Percentiles rank a stretch among this genome's conserved stretches.
Conservation (phyloP, 768 basidiomycete species). For the Boletus vermiculosoides region DNA sequence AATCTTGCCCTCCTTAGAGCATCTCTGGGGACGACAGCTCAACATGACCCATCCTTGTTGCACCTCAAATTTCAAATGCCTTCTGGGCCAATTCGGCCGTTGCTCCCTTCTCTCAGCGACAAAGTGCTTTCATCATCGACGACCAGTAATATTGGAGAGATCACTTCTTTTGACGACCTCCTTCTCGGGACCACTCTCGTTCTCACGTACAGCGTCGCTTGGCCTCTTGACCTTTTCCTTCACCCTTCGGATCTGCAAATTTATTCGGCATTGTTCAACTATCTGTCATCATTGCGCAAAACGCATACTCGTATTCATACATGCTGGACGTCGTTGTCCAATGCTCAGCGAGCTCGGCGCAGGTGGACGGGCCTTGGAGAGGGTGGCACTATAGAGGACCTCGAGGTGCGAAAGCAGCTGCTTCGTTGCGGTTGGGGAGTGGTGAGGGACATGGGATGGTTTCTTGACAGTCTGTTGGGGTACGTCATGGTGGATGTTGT, state of each 20-base stretch:
- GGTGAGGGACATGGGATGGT: slow-evolving; percentile 89
- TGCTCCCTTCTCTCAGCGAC: slow-evolving; percentile 68
- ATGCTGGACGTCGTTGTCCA: slow-evolving; percentile 85
- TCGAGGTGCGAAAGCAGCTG: slow-evolving; percentile 59
- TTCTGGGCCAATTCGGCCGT: slow-evolving; percentile 75
- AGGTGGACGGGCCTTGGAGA: slow-evolving; percentile 87
- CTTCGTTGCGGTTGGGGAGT: slow-evolving; percentile 84
- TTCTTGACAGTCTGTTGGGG: slow-evolving; percentile 75
- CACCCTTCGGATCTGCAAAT: slow-evolving; percentile 68
- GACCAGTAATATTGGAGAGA: slow-evolving; percentile 36
- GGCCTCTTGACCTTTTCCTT: slow-evolving; percentile 91
- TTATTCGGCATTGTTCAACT: slow-evolving; percentile 78
- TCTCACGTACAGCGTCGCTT: slow-evolving; percentile 69
- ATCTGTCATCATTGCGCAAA: slow-evolving; percentile 79
- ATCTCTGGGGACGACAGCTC: slow-evolving; percentile 84
- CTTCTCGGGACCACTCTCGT: slow-evolving; percentile 77
- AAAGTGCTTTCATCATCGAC: slow-evolving; percentile 42
- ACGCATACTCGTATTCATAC: slow-evolving; percentile 77
- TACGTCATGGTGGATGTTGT: slow-evolving; percentile 92
- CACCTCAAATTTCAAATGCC: slow-evolving; percentile 75
- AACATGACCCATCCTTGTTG: slow-evolving; percentile 77
- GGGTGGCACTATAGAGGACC: slow-evolving; percentile 75
- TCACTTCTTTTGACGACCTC: slow-evolving; percentile 63
- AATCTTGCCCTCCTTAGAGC: slow-evolving; percentile 85
- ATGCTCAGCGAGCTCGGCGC: slow-evolving; percentile 78